phyloP scores from a whole-genome alignment of 2,329 filamentous ascomycete species.

The Elsinoe fawcettii region DNA sequence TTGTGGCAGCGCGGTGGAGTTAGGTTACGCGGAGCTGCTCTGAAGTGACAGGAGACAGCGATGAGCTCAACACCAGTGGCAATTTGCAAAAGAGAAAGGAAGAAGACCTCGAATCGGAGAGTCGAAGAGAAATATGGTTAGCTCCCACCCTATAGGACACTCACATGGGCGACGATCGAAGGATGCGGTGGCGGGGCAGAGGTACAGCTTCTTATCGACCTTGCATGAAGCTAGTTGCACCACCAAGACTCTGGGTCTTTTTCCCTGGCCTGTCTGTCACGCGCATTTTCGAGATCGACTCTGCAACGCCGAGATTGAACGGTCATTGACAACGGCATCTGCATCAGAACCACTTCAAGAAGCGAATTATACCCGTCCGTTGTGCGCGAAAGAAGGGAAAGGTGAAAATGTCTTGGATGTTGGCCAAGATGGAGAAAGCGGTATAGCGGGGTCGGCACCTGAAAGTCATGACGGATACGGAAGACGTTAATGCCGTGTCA shows the following conservation, averaged over 20 bases:
- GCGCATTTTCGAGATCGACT: neutral
- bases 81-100: neutral
- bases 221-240: conserved; percentile 13
- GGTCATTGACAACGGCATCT: neutral
- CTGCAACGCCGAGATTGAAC: neutral
- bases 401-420: conserved; percentile 9
- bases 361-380: neutral
- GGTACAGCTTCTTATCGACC: conserved; percentile 14
- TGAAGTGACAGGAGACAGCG: neutral
- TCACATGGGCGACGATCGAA: conserved; percentile 11
- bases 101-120: neutral
- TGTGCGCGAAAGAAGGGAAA: neutral
- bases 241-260: neutral
- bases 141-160: conserved; percentile 2
- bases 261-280: neutral
- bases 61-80: neutral
- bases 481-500: neutral
- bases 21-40: neutral
- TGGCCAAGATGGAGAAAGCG: conserved; percentile 6
- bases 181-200: conserved; percentile 9
- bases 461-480: neutral
- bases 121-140: neutral
- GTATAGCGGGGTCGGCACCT: conserved; percentile 3
- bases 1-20: neutral
- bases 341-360: conserved; percentile 1